Conservation (phyloP, 139 green algal species). For the Chlamydomonas eustigma region DNA sequence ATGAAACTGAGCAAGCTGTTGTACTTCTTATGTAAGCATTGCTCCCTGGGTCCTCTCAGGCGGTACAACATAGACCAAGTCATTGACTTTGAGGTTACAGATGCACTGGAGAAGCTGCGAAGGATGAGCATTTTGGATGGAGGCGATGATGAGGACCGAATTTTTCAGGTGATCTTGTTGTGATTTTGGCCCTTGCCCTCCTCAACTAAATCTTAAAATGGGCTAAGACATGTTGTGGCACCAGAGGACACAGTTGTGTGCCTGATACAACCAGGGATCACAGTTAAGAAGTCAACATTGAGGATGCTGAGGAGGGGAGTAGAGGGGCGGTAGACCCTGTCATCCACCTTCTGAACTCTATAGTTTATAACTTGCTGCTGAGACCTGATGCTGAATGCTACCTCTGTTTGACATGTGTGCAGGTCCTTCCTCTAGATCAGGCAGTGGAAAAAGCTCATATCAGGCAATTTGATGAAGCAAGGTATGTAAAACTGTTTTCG, state of each 20-base stretch:
- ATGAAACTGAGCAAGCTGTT: not conserved
- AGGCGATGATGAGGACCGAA: not conserved
- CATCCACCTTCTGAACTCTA: no score
- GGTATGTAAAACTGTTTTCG: no score
- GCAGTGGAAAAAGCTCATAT: not conserved
- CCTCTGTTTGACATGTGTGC: no score
- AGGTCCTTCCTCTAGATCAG: slow-evolving; percentile 2
- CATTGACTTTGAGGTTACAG: slow-evolving; percentile 6
- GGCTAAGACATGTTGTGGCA: not conserved
- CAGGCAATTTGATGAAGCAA: not conserved
- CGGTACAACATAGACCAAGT: not conserved
- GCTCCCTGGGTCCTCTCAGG: not conserved
- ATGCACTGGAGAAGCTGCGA: not conserved
- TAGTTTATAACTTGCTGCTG: no score
- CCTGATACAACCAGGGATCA: no score
- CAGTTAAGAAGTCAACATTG: no score
- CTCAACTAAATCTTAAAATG: not conserved
- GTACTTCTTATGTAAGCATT: no score
- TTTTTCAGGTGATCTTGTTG: not conserved
- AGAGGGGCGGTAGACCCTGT: no score
- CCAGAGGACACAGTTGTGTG: no score
- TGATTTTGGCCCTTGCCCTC: not conserved
- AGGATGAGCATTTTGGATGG: slow-evolving; percentile 5
- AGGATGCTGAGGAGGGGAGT: no score
- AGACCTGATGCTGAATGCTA: no score